Evolutionary conservation across 768 basidiomycete species (phyloP).

Genomic region (Boletus subparvulus): DNA sequence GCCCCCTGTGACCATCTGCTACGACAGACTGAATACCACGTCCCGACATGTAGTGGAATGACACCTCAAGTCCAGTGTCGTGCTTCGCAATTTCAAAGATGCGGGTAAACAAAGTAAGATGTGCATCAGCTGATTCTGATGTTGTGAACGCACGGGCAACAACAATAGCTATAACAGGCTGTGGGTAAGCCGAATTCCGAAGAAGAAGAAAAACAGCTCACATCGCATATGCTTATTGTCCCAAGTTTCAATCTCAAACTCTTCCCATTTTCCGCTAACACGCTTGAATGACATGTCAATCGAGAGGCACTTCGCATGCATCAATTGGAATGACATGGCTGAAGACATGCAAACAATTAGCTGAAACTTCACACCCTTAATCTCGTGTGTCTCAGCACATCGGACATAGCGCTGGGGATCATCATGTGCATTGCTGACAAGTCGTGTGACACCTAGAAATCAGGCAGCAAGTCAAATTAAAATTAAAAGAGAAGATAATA

Average conservation of each 20-base stretch:
- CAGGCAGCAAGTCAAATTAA: background rate
- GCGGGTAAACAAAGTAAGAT: background rate
- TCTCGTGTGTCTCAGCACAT: background rate
- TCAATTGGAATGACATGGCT: background rate
- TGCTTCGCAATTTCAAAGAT: slow-evolving; percentile 6
- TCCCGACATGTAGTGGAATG: background rate
- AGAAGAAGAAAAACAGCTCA: background rate
- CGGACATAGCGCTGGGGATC: background rate
- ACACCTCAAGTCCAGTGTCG: background rate
- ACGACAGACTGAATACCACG: slow-evolving; percentile 5
- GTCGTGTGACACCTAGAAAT: background rate
- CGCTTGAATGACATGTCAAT: slow-evolving; percentile 5
- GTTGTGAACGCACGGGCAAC: slow-evolving; percentile 3
- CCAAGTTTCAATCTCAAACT: slow-evolving; percentile 7
- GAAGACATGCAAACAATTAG: background rate
- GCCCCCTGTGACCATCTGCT: slow-evolving; percentile 1
- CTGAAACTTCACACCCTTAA: background rate
- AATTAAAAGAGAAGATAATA: background rate
- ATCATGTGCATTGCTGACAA: background rate
- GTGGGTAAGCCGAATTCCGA: background rate
- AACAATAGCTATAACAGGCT: slow-evolving; percentile 2
- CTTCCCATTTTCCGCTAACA: background rate
- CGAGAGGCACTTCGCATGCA: background rate
- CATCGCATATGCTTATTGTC: background rate
- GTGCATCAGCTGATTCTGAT: background rate